Evolutionary conservation across 2,329 filamentous ascomycete species (phyloP), one percentile per base, ranked within the genome.

Genomic region (Colletotrichum agaves): DNA sequence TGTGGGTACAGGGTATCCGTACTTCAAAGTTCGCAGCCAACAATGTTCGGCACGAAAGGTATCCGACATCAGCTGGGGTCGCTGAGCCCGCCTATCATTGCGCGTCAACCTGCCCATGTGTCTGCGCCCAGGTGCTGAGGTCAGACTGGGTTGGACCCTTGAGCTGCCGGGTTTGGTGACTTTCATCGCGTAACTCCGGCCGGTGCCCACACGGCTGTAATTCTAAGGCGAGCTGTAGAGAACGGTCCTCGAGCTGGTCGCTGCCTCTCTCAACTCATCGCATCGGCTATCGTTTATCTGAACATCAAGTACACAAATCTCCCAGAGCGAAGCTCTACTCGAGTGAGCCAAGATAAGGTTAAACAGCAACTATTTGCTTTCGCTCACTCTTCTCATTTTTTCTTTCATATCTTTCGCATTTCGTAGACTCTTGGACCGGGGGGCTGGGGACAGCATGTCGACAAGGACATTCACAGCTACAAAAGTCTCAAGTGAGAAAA

Each of bases 361-460:
- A 67, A 67, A 67, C 64, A n/a, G 53, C 39, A 63, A 64, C 17
- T 63, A 60, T 63, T 64, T 64, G 37, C 37, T 17, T 43, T 53
- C 46, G 56, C 19, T 47, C 53, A n/a, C n/a, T n/a, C n/a, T n/a
- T n/a, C 62, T 53, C 53, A n/a, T 52, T 35, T 46, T 39, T 17
- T 19, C 15, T 21, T 39, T 35, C n/a, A 13, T 8, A 37, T 6
- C n/a, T 17, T 44, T 63, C 15, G 31, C 53, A 60, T 19, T 31
- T 56, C 46, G 27, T 49, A 39, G 11, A 59, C 41, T 59, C n/a
- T 37, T n/a, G 43, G 8, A 23, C 27, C 27, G 6, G 10, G 60
- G 57, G 61, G 60, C 64, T n/a, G n/a, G n/a, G n/a, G n/a, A 52
- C 64, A 59, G 60, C 60, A 19, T 31, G 11, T 41, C 46, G 52